Base-by-base conservation (phyloP, 768 basidiomycete genomes). In the Mrakia frigida region DNA sequence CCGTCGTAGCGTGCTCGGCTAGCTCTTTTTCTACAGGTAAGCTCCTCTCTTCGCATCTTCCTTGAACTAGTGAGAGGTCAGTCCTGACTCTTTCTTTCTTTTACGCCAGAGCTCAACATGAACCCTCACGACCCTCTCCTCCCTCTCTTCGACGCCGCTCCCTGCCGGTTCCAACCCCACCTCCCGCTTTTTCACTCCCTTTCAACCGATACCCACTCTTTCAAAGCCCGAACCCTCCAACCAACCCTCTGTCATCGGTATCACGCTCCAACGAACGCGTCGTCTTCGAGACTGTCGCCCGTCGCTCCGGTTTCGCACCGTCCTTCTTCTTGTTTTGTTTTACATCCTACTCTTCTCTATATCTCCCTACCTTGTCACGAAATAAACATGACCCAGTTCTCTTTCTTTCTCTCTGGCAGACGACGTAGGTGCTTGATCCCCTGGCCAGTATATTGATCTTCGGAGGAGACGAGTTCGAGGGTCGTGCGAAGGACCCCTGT, bases 71-170 rank as follows among this genome's bases (percentile, higher is more conserved):
- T 14, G 46, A 50, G 6, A 21, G 5, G 21, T 2, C 46, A 18
- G 50, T 74, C 73, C 56, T 53, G 37, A 52, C 35, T 23, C 31
- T 31, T 56, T 59, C 69, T 23, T 23, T 59, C n/a, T 73, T 59
- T 28, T 73, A 16, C 43, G 43, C 13, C 56, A 25, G 23, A n/a
- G 56, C 56, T n/a, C 6, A 28, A 56, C 56, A 56, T 28, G 56
- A 56, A 9, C 25, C 56, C 28, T 56, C 56, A 56, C 56, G 56
- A 56, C 56, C 25, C 25, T 56, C 56, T 56, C 56, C 56, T 56
- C 25, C 53, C 53, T 53, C 53, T n/a, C 25, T 6, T 56, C 25
- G 25, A 28, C 52, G 52, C 3, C 52, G 52, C 52, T 7, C 43
- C 43, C 9, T 56, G 46, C 46, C 46, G 46, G 46, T 18, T n/a